Conservation (phyloP, 441 rosid genomes). For the Sinapis alba region DNA sequence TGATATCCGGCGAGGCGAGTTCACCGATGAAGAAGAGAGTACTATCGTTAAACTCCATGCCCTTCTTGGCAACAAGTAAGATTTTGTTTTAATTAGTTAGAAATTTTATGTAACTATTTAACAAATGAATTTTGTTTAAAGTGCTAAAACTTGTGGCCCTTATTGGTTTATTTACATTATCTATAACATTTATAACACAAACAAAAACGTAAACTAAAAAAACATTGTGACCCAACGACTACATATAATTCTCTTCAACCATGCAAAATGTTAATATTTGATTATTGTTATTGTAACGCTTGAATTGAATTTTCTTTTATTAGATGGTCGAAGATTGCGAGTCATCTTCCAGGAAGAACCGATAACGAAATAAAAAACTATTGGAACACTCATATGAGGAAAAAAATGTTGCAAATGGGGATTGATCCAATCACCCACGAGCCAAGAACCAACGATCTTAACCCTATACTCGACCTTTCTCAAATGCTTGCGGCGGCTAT, state of each 20-base stretch:
- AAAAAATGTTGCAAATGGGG: slow-evolving; percentile 58
- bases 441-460: slow-evolving; percentile 46
- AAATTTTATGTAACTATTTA: background rate
- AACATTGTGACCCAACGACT: background rate
- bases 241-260: background rate
- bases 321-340: background rate
- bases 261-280: background rate
- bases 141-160: background rate
- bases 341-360: background rate
- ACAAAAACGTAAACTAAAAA: background rate
- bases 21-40: slow-evolving; percentile 51
- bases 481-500: slow-evolving; percentile 28
- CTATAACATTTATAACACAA: background rate
- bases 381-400: background rate
- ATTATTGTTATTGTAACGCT: background rate
- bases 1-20: slow-evolving; percentile 51
- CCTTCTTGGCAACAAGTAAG: slow-evolving; percentile 53
- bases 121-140: background rate
- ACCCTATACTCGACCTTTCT: slow-evolving; percentile 32
- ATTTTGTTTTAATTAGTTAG: background rate
- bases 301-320: background rate
- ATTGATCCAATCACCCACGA: slow-evolving; percentile 60
- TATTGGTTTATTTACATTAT: background rate
- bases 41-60: slow-evolving; percentile 51
- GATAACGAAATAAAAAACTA: background rate